phyloP scores from a whole-genome alignment of 176 grass and related monocot species.

The Lolium multiflorum region DNA sequence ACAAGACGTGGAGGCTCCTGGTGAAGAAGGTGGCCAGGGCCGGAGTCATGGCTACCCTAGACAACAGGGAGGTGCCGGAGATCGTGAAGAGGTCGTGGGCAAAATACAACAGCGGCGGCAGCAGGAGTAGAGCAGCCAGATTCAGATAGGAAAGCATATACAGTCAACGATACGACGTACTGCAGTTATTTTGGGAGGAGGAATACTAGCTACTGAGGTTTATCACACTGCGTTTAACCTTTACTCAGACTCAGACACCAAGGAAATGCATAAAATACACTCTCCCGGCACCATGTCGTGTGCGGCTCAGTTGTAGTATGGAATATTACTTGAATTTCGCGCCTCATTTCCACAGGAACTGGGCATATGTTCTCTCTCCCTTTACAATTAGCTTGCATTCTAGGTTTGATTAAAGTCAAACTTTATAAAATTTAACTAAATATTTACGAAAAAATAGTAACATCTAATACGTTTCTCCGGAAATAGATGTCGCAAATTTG shows the following conservation, averaged over 20 bases:
- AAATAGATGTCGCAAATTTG: too few species aligned
- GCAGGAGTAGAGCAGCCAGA: slow-evolving; percentile 38
- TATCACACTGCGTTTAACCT: not conserved
- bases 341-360: too few species aligned
- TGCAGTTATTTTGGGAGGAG: not conserved
- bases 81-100: slow-evolving; percentile 52
- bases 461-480: too few species aligned
- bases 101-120: slow-evolving; percentile 31
- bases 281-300: not conserved
- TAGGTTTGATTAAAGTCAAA: too few species aligned
- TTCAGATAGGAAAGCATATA: slow-evolving; percentile 26
- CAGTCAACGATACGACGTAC: not conserved
- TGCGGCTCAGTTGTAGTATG: not conserved
- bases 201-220: not conserved
- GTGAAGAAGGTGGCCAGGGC: slow-evolving; percentile 76
- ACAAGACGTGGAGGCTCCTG: slow-evolving; percentile 63
- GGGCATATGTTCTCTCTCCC: too few species aligned
- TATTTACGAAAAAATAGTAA: too few species aligned
- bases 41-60: slow-evolving; percentile 60
- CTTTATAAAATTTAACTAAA: too few species aligned
- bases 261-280: too few species aligned
- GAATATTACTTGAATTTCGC: too few species aligned
- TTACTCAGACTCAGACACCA: not conserved
- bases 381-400: too few species aligned
- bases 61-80: slow-evolving; percentile 54